phyloP scores from a whole-genome alignment of 2,329 filamentous ascomycete species.

The Sarocladium kiliense region DNA sequence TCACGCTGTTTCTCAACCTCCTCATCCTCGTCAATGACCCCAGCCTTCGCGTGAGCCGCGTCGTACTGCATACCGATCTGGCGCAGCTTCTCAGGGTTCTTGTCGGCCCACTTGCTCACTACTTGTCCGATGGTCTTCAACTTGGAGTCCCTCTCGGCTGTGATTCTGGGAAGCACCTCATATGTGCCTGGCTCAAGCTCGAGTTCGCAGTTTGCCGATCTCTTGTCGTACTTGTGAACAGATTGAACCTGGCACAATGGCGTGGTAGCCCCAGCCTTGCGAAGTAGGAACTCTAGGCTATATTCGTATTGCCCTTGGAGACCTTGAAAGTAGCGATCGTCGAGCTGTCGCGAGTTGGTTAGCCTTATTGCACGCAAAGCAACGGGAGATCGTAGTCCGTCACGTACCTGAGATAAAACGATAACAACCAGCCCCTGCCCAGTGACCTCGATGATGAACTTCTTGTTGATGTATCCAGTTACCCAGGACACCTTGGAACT shows the following conservation, averaged over 20 bases:
- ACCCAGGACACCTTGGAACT: conserved; percentile 38
- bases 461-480: conserved; percentile 37
- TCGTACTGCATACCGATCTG: conserved; percentile 56
- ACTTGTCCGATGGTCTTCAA: conserved; percentile 52
- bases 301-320: conserved; percentile 40
- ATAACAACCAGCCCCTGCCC: conserved; percentile 36
- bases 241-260: conserved; percentile 9
- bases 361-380: too few relatives aligned
- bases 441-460: conserved; percentile 37
- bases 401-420: conserved; percentile 33
- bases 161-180: conserved; percentile 64
- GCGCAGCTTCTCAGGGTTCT: conserved; percentile 58
- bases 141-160: conserved; percentile 41
- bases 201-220: conserved; percentile 68
- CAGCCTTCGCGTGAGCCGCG: conserved; percentile 54
- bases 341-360: conserved; percentile 27
- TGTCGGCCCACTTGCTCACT: conserved; percentile 40
- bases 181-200: conserved; percentile 64
- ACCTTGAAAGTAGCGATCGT: conserved; percentile 39
- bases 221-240: conserved; percentile 38
- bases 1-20: conserved; percentile 16
- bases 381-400: too few relatives aligned
- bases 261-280: conserved; percentile 17
- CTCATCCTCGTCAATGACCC: conserved; percentile 44
- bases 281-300: conserved; percentile 36